phyloP scores from a whole-genome alignment of 2,329 filamentous ascomycete species.

The Sodiomyces alkalinus region DNA sequence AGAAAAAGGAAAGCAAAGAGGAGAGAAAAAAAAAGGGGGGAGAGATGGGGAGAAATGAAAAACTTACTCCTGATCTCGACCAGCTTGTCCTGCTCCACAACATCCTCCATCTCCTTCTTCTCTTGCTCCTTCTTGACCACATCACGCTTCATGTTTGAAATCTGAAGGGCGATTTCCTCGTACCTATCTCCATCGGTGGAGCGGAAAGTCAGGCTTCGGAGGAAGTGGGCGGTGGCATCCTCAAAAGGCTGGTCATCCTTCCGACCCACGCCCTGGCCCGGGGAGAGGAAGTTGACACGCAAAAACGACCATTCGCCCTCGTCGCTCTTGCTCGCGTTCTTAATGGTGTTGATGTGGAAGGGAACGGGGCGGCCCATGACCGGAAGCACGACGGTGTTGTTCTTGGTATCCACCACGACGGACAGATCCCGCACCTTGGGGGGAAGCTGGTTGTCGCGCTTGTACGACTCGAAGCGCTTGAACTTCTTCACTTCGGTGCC shows the following conservation, averaged over 20 bases:
- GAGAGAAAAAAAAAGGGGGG: constrained; percentile 1
- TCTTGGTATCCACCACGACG: constrained; percentile 84
- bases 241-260: constrained; percentile 98
- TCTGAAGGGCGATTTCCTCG: constrained; percentile 79
- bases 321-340: constrained; percentile 95
- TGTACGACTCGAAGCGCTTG: constrained; percentile 98
- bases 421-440: constrained; percentile 67
- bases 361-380: constrained; percentile 96
- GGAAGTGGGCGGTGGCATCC: constrained; percentile 88
- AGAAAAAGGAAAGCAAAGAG: no score
- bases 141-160: constrained; percentile 91
- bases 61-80: constrained; percentile 77
- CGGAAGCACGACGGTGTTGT: constrained; percentile 76
- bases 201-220: constrained; percentile 87
- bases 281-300: constrained; percentile 92
- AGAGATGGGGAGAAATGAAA: background rate
- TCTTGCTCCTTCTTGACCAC: constrained; percentile 86
- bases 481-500: constrained; percentile 95
- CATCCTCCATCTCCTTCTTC: constrained; percentile 99
- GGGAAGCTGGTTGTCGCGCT: constrained; percentile 90
- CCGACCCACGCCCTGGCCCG: constrained; percentile 88
- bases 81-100: constrained; percentile 96
- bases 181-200: constrained; percentile 82
- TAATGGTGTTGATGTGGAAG: constrained; percentile 96
- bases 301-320: constrained; percentile 90